A percentile compares a stretch with the other conserved stretches of the same genome.
Conservation (phyloP, 352 stramenopile species). For the Globisporangium solare region DNA sequence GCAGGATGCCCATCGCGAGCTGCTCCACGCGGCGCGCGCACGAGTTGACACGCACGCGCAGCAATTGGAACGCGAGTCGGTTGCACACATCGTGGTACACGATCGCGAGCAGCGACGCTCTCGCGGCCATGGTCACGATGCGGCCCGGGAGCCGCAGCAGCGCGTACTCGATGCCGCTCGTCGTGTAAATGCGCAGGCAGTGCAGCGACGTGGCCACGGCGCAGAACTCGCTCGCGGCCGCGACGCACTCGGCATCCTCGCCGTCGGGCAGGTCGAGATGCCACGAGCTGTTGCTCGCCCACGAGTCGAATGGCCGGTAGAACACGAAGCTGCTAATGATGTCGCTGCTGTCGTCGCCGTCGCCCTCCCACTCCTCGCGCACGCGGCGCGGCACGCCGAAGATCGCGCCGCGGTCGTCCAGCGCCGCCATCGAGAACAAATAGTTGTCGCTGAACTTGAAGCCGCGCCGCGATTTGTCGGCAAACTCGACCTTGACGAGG, state of each 20-base stretch:
- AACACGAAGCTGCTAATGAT: conserved; percentile 72
- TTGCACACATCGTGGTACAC: conserved; percentile 54
- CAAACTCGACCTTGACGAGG: conserved; percentile 78
- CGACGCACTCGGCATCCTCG: conserved; percentile 74
- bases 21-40: conserved; percentile 39
- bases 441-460: conserved; percentile 88
- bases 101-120: conserved; percentile 50
- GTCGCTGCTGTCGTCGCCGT: conserved; percentile 33
- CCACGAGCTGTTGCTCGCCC: conserved; percentile 78
- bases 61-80: conserved; percentile 48
- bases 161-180: conserved; percentile 59
- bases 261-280: conserved; percentile 57
- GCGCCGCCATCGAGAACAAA: conserved; percentile 68
- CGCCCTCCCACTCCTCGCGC: conserved; percentile 62
- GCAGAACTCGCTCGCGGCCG: conserved; percentile 57
- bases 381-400: conserved; percentile 62
- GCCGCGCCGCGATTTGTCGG: conserved; percentile 71
- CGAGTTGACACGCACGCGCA: conserved; percentile 36
- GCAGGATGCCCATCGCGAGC: conserved; percentile 42
- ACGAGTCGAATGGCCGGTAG: conserved; percentile 83
- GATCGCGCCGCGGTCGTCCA: conserved; percentile 70
- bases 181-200: conserved; percentile 68
- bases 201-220: conserved; percentile 70
- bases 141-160: conserved; percentile 56
- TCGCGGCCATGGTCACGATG: conserved; percentile 69